phyloP scores from a whole-genome alignment of 768 basidiomycete genomes.

The Piloderma croceum region DNA sequence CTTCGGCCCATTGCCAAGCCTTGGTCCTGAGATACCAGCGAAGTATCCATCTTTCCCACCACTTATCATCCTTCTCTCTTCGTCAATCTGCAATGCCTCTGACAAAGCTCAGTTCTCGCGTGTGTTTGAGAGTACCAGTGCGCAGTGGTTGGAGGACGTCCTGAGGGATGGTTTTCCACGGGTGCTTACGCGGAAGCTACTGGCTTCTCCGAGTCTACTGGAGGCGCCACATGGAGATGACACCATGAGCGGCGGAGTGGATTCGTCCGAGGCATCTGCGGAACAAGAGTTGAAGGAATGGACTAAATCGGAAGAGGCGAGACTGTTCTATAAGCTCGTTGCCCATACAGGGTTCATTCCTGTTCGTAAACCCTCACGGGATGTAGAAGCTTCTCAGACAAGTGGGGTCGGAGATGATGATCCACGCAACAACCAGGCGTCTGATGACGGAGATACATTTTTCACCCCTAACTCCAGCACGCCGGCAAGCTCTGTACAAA shows the following conservation, averaged over 20 bases:
- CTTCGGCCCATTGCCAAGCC: constrained; percentile 1
- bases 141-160: constrained; percentile 1
- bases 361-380: constrained; percentile 4
- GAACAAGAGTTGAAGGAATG: constrained; percentile 16
- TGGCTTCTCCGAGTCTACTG: no score
- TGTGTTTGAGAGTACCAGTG: no score
- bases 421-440: no score
- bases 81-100: constrained; percentile 3
- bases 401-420: not conserved
- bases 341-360: constrained; percentile 41
- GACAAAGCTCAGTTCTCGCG: not conserved
- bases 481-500: not conserved
- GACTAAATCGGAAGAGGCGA: constrained; percentile 25
- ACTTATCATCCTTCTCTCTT: constrained; percentile 20
- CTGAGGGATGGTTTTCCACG: constrained; percentile 27
- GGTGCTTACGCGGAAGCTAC: constrained; percentile 22
- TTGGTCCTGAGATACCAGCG: constrained; percentile 18
- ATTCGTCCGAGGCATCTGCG: constrained; percentile 12
- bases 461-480: not conserved
- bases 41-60: constrained; percentile 29
- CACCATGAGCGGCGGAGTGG: no score
- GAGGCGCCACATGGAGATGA: no score
- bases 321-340: constrained; percentile 37
- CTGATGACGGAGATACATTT: no score
- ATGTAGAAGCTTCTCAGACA: not conserved